Percentiles rank a stretch among this genome's conserved stretches.
Conservation (phyloP, 2,329 filamentous ascomycete genomes). For the Fragosphaeria purpurea region DNA sequence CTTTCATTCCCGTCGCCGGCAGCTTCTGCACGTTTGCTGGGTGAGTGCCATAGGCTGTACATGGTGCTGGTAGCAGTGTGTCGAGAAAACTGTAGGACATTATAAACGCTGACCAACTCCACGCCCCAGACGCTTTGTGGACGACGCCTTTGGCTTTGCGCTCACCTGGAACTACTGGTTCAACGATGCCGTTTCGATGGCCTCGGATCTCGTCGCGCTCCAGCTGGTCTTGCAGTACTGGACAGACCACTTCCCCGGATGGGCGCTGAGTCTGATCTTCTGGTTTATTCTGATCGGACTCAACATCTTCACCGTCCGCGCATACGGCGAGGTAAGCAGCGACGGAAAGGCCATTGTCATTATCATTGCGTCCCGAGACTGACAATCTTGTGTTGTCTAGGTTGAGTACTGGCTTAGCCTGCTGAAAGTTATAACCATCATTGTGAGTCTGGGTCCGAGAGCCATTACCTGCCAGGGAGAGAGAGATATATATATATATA, state of each 20-base stretch:
- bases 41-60: too few relatives aligned
- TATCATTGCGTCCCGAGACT: too few relatives aligned
- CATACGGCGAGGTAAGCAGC: conserved; percentile 53
- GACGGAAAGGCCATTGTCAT: too few relatives aligned
- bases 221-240: conserved; percentile 69
- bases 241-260: conserved; percentile 53
- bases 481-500: too few relatives aligned
- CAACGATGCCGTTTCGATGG: conserved; percentile 52
- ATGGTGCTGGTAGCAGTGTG: too few relatives aligned
- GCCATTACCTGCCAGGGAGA: too few relatives aligned
- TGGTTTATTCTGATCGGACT: conserved; percentile 58
- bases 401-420: conserved; percentile 69
- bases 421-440: conserved; percentile 66
- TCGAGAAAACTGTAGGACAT: too few relatives aligned
- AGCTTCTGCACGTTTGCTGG: conserved; percentile 59
- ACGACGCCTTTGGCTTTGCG: conserved; percentile 62
- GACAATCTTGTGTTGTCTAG: background rate
- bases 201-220: conserved; percentile 49
- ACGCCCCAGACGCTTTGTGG: conserved; percentile 52
- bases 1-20: conserved; percentile 68
- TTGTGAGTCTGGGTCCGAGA: conserved; percentile 19
- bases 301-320: conserved; percentile 62
- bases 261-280: conserved; percentile 62
- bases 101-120: too few relatives aligned
- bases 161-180: conserved; percentile 88